A percentile compares a stretch with the other conserved stretches of the same genome.
These are phyloP conservation scores for Trichoderma sp. DNA, from an alignment of 2,329 filamentous ascomycete genomes.

Conservation along the genomic window DNA sequence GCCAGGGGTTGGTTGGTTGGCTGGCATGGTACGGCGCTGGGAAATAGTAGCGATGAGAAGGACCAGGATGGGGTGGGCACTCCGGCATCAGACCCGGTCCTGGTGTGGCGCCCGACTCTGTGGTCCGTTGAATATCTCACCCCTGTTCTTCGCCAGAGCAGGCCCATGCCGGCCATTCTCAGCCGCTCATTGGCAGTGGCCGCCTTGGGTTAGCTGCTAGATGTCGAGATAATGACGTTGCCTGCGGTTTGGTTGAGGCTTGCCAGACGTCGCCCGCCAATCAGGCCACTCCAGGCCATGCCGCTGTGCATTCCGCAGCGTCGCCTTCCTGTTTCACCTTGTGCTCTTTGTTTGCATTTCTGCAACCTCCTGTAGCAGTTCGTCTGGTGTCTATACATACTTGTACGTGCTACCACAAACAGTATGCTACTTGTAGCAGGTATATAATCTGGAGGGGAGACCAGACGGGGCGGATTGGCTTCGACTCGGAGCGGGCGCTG, in stretches of 20 bases:
- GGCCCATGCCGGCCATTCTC: conserved; percentile 24
- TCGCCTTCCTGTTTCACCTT: conserved; percentile 23
- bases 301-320: conserved; percentile 13
- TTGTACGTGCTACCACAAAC: neutral
- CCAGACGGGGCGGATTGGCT: neutral
- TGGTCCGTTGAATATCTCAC: conserved; percentile 25
- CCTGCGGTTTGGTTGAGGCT: conserved; percentile 16
- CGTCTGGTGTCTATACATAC: neutral
- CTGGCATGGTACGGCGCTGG: conserved; percentile 8
- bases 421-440: no score
- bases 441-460: neutral
- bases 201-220: conserved; percentile 15
- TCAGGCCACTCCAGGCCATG: conserved; percentile 13
- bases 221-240: conserved; percentile 29
- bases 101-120: conserved; percentile 28
- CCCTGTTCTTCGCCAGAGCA: conserved; percentile 21
- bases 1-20: conserved; percentile 4
- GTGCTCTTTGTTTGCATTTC: conserved; percentile 13
- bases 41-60: conserved; percentile 11
- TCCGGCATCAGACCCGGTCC: conserved; percentile 26
- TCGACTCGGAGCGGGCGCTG: conserved; percentile 7
- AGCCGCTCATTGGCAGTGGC: conserved; percentile 23
- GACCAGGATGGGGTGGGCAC: conserved; percentile 14
- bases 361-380: neutral
- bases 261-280: conserved; percentile 20